phyloP scores from a whole-genome alignment of 352 stramenopile species.

The Pythium plurisporium region DNA sequence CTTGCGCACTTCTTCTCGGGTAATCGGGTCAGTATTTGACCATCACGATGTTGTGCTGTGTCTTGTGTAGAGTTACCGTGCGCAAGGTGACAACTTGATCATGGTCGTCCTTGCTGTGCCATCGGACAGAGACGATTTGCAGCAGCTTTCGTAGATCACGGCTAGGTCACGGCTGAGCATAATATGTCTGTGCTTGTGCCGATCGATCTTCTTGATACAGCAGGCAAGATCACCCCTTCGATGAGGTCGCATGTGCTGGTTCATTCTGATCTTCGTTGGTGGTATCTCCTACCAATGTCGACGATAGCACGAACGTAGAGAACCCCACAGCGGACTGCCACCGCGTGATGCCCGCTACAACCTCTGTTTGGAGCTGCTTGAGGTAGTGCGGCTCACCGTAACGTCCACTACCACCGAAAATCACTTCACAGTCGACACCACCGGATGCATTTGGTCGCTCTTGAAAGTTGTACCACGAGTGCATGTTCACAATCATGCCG shows the following conservation, averaged over 20 bases:
- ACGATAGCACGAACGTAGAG: constrained; percentile 3
- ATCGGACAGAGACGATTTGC: too few species aligned
- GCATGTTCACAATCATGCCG: constrained; percentile 55
- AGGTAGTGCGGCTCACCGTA: constrained; percentile 54
- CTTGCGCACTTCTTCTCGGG: too few species aligned
- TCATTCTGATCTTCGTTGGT: background rate
- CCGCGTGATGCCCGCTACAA: constrained; percentile 52
- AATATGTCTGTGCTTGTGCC: too few species aligned
- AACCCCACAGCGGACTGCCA: constrained; percentile 62
- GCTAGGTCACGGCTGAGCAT: too few species aligned
- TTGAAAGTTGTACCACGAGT: constrained; percentile 79
- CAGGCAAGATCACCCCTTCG: background rate
- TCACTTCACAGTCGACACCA: constrained; percentile 47
- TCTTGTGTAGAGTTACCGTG: too few species aligned
- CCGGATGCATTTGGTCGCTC: constrained; percentile 21
- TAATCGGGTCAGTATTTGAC: too few species aligned
- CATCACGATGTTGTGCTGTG: too few species aligned
- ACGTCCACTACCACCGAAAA: constrained; percentile 49
- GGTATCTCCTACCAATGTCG: background rate
- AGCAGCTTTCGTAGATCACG: too few species aligned
- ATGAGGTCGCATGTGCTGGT: background rate
- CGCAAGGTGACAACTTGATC: too few species aligned
- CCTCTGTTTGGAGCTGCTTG: constrained; percentile 60
- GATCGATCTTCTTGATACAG: too few species aligned
- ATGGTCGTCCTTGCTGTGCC: too few species aligned